Conservation (phyloP, 2,329 filamentous ascomycete species). For the Thielaviopsis musarum region DNA sequence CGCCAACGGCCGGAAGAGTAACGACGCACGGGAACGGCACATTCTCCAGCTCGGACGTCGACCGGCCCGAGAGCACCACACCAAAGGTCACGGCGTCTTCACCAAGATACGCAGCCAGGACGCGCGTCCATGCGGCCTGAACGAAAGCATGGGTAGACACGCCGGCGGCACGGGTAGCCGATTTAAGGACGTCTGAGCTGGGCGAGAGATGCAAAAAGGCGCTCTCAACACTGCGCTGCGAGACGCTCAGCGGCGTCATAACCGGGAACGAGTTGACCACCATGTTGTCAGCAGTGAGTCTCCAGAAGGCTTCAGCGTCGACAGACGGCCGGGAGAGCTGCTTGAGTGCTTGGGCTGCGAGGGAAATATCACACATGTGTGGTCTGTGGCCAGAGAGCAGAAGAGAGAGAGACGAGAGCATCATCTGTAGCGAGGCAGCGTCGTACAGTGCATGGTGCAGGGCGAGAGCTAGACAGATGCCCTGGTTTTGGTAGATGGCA, state of each 20-base stretch:
- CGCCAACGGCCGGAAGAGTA: slow-evolving; percentile 53
- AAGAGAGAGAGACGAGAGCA: slow-evolving; percentile 42
- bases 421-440: slow-evolving; percentile 50
- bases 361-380: background rate
- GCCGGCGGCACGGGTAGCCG: slow-evolving; percentile 36
- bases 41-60: slow-evolving; percentile 37
- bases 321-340: background rate
- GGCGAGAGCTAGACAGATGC: slow-evolving; percentile 25
- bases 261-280: slow-evolving; percentile 59
- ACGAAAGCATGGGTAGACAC: slow-evolving; percentile 61
- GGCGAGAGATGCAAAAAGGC: slow-evolving; percentile 12
- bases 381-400: slow-evolving; percentile 16
- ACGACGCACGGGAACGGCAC: slow-evolving; percentile 64
- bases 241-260: slow-evolving; percentile 44
- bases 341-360: background rate
- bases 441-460: slow-evolving; percentile 79
- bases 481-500: slow-evolving; percentile 24
- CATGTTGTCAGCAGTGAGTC: slow-evolving; percentile 30
- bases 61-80: slow-evolving; percentile 61
- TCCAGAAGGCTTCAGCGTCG: slow-evolving; percentile 45
- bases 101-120: slow-evolving; percentile 62
- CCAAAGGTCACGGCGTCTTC: slow-evolving; percentile 63
- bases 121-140: slow-evolving; percentile 60
- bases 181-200: slow-evolving; percentile 27
- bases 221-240: slow-evolving; percentile 19